Evolutionary conservation across 176 grass and related monocot species (phyloP).

Genomic region (Aegilops speltoides): DNA sequence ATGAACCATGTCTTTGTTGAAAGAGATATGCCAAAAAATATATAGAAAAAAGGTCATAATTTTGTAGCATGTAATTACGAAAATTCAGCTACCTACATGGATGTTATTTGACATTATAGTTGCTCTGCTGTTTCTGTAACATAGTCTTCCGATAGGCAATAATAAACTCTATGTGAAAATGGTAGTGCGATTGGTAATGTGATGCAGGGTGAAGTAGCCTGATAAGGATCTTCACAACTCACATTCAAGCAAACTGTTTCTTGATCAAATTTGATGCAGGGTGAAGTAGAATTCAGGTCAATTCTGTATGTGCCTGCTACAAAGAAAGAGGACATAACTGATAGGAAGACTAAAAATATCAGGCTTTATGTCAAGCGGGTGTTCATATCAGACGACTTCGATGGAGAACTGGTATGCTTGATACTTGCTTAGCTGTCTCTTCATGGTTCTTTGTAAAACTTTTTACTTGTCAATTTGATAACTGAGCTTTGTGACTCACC

Average conservation of each 20-base stretch:
- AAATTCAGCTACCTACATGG: neutral
- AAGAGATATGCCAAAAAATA: neutral
- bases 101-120: neutral
- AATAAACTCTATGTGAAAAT: neutral
- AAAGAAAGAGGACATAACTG: slow-evolving; percentile 84
- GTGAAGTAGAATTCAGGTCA: slow-evolving; percentile 97
- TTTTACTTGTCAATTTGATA: neutral
- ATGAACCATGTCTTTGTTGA: neutral
- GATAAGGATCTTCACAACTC: neutral
- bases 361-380: slow-evolving; percentile 95
- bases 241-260: neutral
- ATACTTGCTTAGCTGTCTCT: neutral
- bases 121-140: neutral
- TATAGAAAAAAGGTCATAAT: neutral
- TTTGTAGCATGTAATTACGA: neutral
- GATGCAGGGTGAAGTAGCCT: neutral
- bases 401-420: slow-evolving; percentile 77
- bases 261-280: slow-evolving; percentile 54
- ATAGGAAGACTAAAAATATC: slow-evolving; percentile 93
- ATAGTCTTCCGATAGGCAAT: neutral
- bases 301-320: slow-evolving; percentile 89
- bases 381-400: slow-evolving; percentile 98
- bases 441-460: slow-evolving; percentile 4
- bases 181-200: neutral
- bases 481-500: slow-evolving; percentile 19